These are phyloP conservation scores for Penicillium robsamsonii DNA, from an alignment of 495 filamentous ascomycete species.

Conservation along the genomic window DNA sequence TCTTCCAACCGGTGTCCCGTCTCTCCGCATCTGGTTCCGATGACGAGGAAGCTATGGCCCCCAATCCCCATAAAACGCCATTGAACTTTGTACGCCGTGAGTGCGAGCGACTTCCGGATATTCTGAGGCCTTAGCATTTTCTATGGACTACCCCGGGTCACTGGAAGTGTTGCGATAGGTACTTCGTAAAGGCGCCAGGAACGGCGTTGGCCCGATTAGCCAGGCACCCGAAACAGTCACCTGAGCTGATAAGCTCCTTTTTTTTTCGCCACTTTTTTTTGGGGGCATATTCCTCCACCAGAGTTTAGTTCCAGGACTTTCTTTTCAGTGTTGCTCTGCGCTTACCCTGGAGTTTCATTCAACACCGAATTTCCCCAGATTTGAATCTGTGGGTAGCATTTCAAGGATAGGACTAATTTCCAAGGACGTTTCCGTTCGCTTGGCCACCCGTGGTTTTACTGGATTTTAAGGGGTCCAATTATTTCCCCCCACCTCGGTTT, in stretches of 20 bases:
- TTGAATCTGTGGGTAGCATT: slow-evolving; percentile 7
- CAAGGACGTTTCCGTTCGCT: slow-evolving; percentile 26
- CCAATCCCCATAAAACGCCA: neutral
- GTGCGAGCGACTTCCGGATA: neutral
- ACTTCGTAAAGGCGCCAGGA: slow-evolving; percentile 3
- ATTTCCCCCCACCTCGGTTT: slow-evolving; percentile 19
- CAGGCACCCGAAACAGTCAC: slow-evolving; percentile 22
- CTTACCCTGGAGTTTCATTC: neutral
- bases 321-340: neutral
- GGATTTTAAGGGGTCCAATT: slow-evolving; percentile 12
- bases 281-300: neutral
- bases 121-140: neutral
- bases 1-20: neutral
- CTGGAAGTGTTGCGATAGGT: slow-evolving; percentile 2
- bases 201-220: slow-evolving; percentile 19
- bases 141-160: neutral
- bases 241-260: slow-evolving; percentile 28
- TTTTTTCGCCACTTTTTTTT: slow-evolving; percentile 27
- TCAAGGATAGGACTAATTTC: slow-evolving; percentile 12
- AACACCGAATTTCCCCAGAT: slow-evolving; percentile 5
- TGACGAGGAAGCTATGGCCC: neutral
- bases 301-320: neutral
- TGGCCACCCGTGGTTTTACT: slow-evolving; percentile 15
- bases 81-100: neutral
- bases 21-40: neutral